Evolutionary conservation across 1,139 yeast species (phyloP).

Genomic region (Kurtzmaniella natalensis): DNA sequence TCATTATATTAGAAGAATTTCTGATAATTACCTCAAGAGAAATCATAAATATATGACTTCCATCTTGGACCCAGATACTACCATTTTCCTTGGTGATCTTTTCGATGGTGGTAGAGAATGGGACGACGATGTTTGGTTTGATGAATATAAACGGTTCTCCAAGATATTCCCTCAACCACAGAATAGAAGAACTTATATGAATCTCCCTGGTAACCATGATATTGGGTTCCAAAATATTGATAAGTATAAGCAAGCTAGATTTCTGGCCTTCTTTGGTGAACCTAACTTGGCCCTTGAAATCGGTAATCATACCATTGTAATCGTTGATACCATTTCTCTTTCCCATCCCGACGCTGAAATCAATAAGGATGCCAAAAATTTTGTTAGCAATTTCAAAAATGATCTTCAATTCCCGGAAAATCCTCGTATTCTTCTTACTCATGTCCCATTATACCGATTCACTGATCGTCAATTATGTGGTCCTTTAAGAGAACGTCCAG

Average conservation of each 20-base stretch:
- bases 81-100: constrained; percentile 81
- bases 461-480: constrained; percentile 59
- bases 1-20: constrained; percentile 41
- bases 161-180: constrained; percentile 52
- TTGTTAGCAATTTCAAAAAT: constrained; percentile 20
- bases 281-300: constrained; percentile 49
- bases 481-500: constrained; percentile 56
- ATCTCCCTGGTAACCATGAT: constrained; percentile 93
- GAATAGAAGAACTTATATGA: constrained; percentile 47
- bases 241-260: constrained; percentile 53
- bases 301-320: constrained; percentile 75
- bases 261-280: constrained; percentile 69
- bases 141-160: constrained; percentile 69
- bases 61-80: constrained; percentile 66
- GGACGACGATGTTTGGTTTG: constrained; percentile 58
- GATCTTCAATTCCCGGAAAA: constrained; percentile 21
- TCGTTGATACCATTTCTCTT: constrained; percentile 78
- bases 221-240: constrained; percentile 80
- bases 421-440: constrained; percentile 72
- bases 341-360: constrained; percentile 38
- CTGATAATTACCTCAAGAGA: constrained; percentile 76
- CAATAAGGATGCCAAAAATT: constrained; percentile 19
- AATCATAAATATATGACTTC: constrained; percentile 65
- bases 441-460: constrained; percentile 71
- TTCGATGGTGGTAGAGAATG: constrained; percentile 96